Conservation (phyloP, 2,329 filamentous ascomycete genomes). For the Dothideomycetes sp. region DNA sequence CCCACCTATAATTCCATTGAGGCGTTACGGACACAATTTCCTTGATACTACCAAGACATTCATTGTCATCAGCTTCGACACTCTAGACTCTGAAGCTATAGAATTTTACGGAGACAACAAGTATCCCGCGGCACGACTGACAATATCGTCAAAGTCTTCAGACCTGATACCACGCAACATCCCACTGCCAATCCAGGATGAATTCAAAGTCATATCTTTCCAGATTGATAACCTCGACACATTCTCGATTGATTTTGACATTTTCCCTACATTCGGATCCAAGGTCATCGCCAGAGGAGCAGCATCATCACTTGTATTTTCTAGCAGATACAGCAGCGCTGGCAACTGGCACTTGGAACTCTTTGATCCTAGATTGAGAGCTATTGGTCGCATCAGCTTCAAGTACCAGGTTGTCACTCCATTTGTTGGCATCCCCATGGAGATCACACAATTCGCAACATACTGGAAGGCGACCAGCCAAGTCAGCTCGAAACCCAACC, state of each 20-base stretch:
- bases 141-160: slow-evolving; percentile 91
- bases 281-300: slow-evolving; percentile 96
- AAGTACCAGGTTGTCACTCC: slow-evolving; percentile 94
- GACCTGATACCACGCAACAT: slow-evolving; percentile 96
- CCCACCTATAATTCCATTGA: slow-evolving; percentile 88
- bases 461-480: slow-evolving; percentile 99
- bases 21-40: slow-evolving; percentile 96
- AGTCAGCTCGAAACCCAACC: slow-evolving; percentile 72
- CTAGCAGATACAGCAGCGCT: slow-evolving; percentile 62
- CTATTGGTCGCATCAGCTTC: slow-evolving; percentile 90
- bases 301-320: slow-evolving; percentile 79
- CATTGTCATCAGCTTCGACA: slow-evolving; percentile 83
- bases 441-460: slow-evolving; percentile 96
- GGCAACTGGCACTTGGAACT: slow-evolving; percentile 77
- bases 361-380: slow-evolving; percentile 82
- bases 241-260: slow-evolving; percentile 93
- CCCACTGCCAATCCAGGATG: slow-evolving; percentile 90
- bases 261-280: slow-evolving; percentile 93
- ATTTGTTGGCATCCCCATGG: slow-evolving; percentile 81
- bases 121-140: slow-evolving; percentile 87
- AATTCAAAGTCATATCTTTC: slow-evolving; percentile 86
- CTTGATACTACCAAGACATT: slow-evolving; percentile 88
- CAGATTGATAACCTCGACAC: slow-evolving; percentile 89
- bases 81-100: slow-evolving; percentile 62
- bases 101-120: slow-evolving; percentile 96